These are phyloP conservation scores for Fallopia convolvulus DNA, from an alignment of 148 eudicot genomes.

Conservation along the genomic window DNA sequence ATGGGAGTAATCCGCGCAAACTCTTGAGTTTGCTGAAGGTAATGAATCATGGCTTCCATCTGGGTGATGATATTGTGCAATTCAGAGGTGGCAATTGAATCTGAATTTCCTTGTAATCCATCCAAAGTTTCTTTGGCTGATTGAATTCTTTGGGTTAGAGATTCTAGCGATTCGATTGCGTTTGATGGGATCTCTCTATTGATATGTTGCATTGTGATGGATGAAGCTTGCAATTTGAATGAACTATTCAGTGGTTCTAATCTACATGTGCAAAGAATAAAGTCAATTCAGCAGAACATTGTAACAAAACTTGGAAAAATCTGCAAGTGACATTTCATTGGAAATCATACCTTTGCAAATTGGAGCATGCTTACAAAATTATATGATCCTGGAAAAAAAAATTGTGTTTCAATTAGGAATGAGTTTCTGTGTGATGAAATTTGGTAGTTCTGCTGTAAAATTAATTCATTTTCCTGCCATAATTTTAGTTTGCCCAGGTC, in stretches of 20 bases:
- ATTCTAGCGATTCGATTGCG: neutral
- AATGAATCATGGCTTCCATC: neutral
- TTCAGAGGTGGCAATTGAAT: neutral
- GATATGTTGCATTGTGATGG: neutral
- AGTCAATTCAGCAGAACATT: neutral
- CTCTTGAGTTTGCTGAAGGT: neutral
- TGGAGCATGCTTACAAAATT: neutral
- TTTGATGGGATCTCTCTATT: neutral
- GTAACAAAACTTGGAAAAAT: neutral
- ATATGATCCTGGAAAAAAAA: neutral
- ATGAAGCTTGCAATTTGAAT: too few relatives aligned
- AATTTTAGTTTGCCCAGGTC: conserved; percentile 5
- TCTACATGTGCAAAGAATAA: neutral
- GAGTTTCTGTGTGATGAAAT: neutral
- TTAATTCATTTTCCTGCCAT: neutral
- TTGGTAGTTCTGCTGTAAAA: neutral
- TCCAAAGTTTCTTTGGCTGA: neutral
- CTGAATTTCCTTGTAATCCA: neutral
- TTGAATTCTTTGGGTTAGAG: neutral
- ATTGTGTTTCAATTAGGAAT: neutral
- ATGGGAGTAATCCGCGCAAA: neutral
- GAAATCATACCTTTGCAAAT: neutral
- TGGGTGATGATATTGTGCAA: neutral
- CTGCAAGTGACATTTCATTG: neutral
- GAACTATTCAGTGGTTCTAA: too few relatives aligned